Base-by-base conservation (phyloP, 2,329 filamentous ascomycete species). In the Teratosphaeria zuluensis region DNA sequence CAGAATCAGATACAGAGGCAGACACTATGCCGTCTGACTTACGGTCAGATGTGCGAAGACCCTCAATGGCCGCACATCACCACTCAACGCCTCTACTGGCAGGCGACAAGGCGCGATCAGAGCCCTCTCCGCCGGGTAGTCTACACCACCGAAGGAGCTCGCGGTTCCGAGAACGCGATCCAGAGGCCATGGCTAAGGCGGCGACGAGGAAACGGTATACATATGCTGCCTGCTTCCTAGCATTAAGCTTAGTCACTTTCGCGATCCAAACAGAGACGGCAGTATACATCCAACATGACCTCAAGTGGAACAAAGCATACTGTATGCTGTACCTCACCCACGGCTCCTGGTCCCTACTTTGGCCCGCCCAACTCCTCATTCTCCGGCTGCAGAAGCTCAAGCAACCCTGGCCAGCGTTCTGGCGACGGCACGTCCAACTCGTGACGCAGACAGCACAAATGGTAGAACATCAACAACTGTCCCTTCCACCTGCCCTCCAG, bases 291-390 rank as follows among this genome's bases (percentile, higher is more conserved):
- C 92, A 97, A 77, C 87, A 92, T 72, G 86, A 94, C 61, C 76
- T 96, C 63, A 85, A 88, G 63, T 99, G 94, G 94, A 84, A 95
- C 76, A 99, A 99, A 78, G 90, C 94, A n/a, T 99, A 96, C 77
- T 95, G 90, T 79, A 99, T 99, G 94, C 84, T 99, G 80, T 88
- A 95, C 75, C 81, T 99, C 64, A 99, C 94, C 11, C 94, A 99
- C 76, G 89, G 92, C 58, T 96, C 91, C 1, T 99, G 94, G 94
- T 74, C 86, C 9, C 75, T 97, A 54, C 81, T 99, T 28, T 99
- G 91, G 90, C 92, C 92, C 0, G 76, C 83, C 11, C 91, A 95
- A 74, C 82, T 99, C 38, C 74, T 89, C 28, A 81, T 96, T 55
- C 79, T 97, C 62, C 86, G 92, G 58, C 63, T 94, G 14, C 88